Percentiles rank a stretch among this genome's conserved stretches.
Conservation (phyloP, 345 rosid genomes). For the Citrus reticulata region DNA sequence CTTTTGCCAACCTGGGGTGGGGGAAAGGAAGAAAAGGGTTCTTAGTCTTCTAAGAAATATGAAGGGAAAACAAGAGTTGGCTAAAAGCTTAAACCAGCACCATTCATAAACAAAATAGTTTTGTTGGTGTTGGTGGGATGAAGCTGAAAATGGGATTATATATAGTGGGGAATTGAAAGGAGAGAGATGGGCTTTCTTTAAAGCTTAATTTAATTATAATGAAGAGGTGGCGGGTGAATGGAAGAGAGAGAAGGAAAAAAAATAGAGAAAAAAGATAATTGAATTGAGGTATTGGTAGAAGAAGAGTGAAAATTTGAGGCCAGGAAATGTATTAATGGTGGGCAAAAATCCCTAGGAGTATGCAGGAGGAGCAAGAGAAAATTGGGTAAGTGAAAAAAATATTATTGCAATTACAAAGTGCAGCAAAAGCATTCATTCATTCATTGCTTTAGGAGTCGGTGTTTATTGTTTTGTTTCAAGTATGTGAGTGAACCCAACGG, state of each 20-base stretch:
- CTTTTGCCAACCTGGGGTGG: neutral
- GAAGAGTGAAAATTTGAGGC: conserved; percentile 50
- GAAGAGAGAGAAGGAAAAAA: conserved; percentile 26
- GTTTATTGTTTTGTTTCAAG: conserved; percentile 6
- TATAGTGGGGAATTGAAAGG: conserved; percentile 29
- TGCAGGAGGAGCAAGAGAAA: conserved; percentile 16
- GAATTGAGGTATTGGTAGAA: conserved; percentile 53
- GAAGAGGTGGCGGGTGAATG: conserved; percentile 49
- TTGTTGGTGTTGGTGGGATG: conserved; percentile 12
- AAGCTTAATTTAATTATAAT: conserved; percentile 70
- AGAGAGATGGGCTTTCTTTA: conserved; percentile 52
- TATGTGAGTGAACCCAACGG: conserved; percentile 23
- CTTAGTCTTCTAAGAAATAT: no score
- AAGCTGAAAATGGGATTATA: conserved; percentile 49
- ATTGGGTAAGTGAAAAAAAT: no score
- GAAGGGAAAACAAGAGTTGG: neutral
- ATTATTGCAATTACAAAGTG: conserved; percentile 20
- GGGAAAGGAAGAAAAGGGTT: neutral
- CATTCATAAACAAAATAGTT: neutral
- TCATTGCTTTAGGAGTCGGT: conserved; percentile 47
- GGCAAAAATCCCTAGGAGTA: conserved; percentile 36
- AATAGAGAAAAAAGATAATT: conserved; percentile 27
- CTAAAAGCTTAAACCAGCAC: conserved; percentile 2
- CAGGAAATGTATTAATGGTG: conserved; percentile 50
- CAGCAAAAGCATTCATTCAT: conserved; percentile 30